These are phyloP conservation scores for Fagopyrum tataricum DNA, from an alignment of 148 eudicot genomes.

Conservation along the genomic window DNA sequence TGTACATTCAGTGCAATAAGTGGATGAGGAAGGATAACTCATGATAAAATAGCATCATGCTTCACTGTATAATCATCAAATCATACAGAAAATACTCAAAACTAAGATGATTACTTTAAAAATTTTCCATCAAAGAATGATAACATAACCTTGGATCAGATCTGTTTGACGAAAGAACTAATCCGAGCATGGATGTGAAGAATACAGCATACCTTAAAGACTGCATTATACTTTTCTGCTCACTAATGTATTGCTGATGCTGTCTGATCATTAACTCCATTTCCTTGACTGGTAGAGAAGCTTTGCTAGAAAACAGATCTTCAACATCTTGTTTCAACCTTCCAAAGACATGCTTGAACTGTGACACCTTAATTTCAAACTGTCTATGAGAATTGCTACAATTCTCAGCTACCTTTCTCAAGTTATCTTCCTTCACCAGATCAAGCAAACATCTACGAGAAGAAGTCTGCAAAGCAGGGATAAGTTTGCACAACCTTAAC, in stretches of 20 bases:
- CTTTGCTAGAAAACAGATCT: constrained; percentile 67
- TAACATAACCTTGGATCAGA: background rate
- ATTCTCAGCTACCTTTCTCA: constrained; percentile 63
- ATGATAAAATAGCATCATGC: background rate
- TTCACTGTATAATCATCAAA: background rate
- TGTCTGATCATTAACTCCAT: constrained; percentile 61
- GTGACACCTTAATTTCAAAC: constrained; percentile 81
- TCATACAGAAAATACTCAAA: background rate
- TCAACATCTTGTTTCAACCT: constrained; percentile 72
- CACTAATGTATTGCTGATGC: constrained; percentile 44
- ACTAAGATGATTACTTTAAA: background rate
- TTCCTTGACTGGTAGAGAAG: constrained; percentile 56
- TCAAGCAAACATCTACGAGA: constrained; percentile 68
- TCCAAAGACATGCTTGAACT: constrained; percentile 82
- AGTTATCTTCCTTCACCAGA: constrained; percentile 83
- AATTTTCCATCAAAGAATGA: background rate
- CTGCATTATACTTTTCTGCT: constrained; percentile 87
- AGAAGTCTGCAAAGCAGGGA: constrained; percentile 56
- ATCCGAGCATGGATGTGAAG: background rate
- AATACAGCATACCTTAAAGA: constrained; percentile 62
- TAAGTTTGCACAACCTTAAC: constrained; percentile 61
- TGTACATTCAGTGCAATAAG: background rate
- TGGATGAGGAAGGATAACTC: background rate
- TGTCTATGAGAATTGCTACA: constrained; percentile 77
- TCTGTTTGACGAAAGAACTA: background rate